Evolutionary conservation across 768 basidiomycete species (phyloP), one percentile per base, ranked within the genome.

Genomic region (Tricholoma bakamatsutake): DNA sequence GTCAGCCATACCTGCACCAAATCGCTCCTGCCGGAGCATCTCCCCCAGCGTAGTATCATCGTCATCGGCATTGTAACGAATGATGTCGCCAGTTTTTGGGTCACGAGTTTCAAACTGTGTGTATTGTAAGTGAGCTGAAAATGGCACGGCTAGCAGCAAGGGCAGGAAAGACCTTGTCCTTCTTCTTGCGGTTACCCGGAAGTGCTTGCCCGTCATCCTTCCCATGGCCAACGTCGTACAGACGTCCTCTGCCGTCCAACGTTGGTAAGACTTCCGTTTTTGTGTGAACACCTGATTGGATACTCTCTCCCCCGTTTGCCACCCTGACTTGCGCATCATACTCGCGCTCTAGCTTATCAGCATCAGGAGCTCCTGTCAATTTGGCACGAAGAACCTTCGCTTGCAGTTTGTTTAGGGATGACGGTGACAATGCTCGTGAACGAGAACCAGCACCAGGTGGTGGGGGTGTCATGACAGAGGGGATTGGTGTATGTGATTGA

Each of bases 201-300:
- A 70, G 71, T 3, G 57, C 56, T 11, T 61, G 61, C 0, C 71
- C 75, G 43, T 88, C 87, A 12, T 85, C 83, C 57, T 76, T 81
- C n/a, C 87, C 87, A 40, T 80, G 80, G 0, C 96, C 96, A 30
- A 95, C 83, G 67, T 99, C 96, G 66, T 99, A 99, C 66, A 98
- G 67, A 53, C 82, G 78, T 2, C 96, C 96, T 30, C 76, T 76
- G 0, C 79, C 88, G 68, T 98, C 93, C 58, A 98, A 68, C 2
- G 93, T 95, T 0, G 96, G 96, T 42, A 99, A 68, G 1, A 97
- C 83, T 69, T 95, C 86, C 0, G 96, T 84, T 56, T 81, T 83
- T 9, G 78, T 84, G 56, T 79, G 73, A 10, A 81, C 73, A 17
- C 76, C 69, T 18, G 71, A 70, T 15, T 69, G 70, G 7, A 24